Evolutionary conservation across 2,329 filamentous ascomycete species (phyloP).

Genomic region (Thielaviopsis musarum): DNA sequence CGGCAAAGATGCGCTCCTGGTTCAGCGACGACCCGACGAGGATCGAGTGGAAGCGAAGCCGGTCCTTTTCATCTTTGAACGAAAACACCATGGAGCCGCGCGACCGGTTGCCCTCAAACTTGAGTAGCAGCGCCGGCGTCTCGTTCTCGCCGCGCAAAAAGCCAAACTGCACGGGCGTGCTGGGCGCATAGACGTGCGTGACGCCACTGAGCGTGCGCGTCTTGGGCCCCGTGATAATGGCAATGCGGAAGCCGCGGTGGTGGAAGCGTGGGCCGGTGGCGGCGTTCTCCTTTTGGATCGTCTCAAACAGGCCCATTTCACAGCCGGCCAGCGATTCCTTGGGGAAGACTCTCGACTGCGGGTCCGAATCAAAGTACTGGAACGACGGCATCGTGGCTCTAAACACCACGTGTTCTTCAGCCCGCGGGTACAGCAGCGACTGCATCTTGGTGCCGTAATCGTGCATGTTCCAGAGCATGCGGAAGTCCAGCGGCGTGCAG

Average conservation of each 20-base stretch:
- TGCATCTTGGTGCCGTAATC: constrained; percentile 70
- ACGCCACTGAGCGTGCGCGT: constrained; percentile 65
- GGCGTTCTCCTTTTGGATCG: constrained; percentile 47
- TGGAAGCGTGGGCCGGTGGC: constrained; percentile 55
- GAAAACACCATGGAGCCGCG: constrained; percentile 61
- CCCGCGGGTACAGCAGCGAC: constrained; percentile 47
- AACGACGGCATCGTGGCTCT: constrained; percentile 54
- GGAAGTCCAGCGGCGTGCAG: constrained; percentile 61
- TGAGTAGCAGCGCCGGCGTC: constrained; percentile 51
- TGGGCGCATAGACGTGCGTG: constrained; percentile 49
- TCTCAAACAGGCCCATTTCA: constrained; percentile 61
- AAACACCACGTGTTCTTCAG: constrained; percentile 55
- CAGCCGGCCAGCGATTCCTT: constrained; percentile 56
- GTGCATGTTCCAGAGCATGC: constrained; percentile 64
- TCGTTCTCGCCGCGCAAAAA: constrained; percentile 58
- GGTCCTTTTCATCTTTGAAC: constrained; percentile 57
- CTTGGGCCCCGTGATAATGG: constrained; percentile 59
- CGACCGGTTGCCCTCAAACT: constrained; percentile 47
- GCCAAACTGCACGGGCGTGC: constrained; percentile 58
- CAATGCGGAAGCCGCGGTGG: constrained; percentile 65
- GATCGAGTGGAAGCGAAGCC: constrained; percentile 53
- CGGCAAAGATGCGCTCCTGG: constrained; percentile 52
- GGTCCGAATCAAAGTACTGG: constrained; percentile 61
- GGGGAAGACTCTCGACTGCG: constrained; percentile 57
- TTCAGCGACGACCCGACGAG: constrained; percentile 56